Evolutionary conservation across 2,329 filamentous ascomycete species (phyloP), one percentile per base, ranked within the genome.

Genomic region (Teratosphaeria pseudoeucalypti): DNA sequence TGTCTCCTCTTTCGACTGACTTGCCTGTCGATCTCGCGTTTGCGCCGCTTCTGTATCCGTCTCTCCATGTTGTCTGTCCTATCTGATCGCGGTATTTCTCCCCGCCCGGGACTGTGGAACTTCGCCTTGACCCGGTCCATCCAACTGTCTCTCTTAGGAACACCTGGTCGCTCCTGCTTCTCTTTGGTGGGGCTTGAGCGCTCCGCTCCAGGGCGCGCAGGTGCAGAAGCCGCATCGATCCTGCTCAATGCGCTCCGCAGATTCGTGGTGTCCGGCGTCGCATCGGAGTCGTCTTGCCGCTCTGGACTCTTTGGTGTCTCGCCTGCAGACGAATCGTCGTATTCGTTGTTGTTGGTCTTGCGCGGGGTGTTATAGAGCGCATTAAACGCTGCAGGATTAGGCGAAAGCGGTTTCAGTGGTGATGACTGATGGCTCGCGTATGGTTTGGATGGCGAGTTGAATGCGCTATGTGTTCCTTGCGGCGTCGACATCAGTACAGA

Each of bases 371-470:
- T 72, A 60, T 72, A 73, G 6, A 69, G 59, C 2, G 71, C 63
- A 60, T 73, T 73, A 54, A 69, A 71, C 43, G 66, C 67, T 69
- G 61, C 12, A 2, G 74, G 74, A 6, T 70, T 63, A 11, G 71
- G 67, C 26, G 76, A 75, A 10, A 77, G 68, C 16, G 75, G 72
- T 66, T 75, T 78, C 61, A 54, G 61, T 10, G 65, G 65, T 6
- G 69, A 68, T 26, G 67, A 62, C 16, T 55, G 65, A 53, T 72
- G 63, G 78, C 75, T 34, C 79, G 78, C 58, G 79, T 75, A 64
- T 78, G 78, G 57, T 67, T 84, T 85, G 57, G 75, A 72, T 5
- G 82, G 74, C 34, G 77, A 77, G 58, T 77, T 73, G 67, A 77
- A 73, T 29, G 71, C 69, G 61, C 71, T 71, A 62, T 63, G 63